Evolutionary conservation across 768 basidiomycete species (phyloP).

Genomic region (Phaffia tasmanica): DNA sequence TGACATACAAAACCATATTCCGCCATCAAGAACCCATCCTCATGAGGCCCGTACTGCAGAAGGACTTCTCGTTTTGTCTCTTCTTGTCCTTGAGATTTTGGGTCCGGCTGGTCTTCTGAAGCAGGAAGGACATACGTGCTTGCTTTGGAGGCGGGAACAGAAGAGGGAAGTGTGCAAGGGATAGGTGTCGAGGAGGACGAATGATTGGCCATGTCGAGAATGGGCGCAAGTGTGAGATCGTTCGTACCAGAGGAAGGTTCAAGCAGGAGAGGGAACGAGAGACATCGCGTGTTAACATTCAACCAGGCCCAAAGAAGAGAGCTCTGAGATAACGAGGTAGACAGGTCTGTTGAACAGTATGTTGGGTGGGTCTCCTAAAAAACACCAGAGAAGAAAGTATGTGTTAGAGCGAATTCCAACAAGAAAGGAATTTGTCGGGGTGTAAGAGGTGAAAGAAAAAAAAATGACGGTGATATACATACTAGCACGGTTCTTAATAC

Average conservation of each 20-base stretch:
- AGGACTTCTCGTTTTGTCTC: constrained; percentile 52
- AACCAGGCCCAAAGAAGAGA: constrained; percentile 72
- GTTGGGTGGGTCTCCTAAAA: not conserved
- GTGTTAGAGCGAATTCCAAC: too few relatives aligned
- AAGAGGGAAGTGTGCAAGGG: constrained; percentile 5
- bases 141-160: not conserved
- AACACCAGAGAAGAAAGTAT: too few relatives aligned
- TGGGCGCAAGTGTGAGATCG: constrained; percentile 67
- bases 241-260: constrained; percentile 44
- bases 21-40: constrained; percentile 62
- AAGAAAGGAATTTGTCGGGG: too few relatives aligned
- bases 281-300: constrained; percentile 81
- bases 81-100: not conserved
- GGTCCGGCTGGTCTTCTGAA: constrained; percentile 1
- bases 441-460: too few relatives aligned
- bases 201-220: constrained; percentile 88
- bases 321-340: constrained; percentile 36
- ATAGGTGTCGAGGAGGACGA: constrained; percentile 19
- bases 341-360: constrained; percentile 51
- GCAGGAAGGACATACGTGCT: constrained; percentile 19
- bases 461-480: constrained; percentile 1
- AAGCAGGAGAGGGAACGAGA: constrained; percentile 43
- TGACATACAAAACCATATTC: constrained; percentile 74
- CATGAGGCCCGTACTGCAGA: constrained; percentile 68
- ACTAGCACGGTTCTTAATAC: constrained; percentile 26